These are phyloP conservation scores for Phyllostachys edulis DNA, from an alignment of 176 grass and related monocot genomes.

Conservation along the genomic window DNA sequence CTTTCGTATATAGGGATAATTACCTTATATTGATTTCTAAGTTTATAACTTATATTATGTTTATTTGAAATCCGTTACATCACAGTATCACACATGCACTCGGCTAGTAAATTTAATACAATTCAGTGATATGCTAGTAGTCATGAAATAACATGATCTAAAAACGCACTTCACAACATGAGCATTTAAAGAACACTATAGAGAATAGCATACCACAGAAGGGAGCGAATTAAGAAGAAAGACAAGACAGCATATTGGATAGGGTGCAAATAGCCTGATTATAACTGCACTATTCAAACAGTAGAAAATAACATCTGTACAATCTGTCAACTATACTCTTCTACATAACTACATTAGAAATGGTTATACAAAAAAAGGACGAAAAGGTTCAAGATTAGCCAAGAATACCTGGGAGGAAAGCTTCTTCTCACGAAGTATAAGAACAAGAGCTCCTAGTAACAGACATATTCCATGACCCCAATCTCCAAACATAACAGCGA, in stretches of 20 bases:
- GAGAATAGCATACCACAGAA: neutral
- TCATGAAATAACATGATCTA: conserved; percentile 17
- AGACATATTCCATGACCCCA: conserved; percentile 99
- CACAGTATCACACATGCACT: no score
- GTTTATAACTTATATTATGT: no score
- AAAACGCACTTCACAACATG: neutral
- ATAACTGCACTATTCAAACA: neutral
- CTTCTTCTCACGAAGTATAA: conserved; percentile 95
- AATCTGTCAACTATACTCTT: neutral
- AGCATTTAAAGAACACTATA: neutral
- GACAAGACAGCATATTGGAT: neutral
- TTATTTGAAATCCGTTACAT: no score
- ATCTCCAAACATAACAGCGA: conserved; percentile 99
- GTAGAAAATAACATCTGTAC: conserved; percentile 2
- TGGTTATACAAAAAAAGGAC: conserved; percentile 10
- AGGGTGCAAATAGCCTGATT: neutral
- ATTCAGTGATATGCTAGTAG: neutral
- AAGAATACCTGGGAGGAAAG: conserved; percentile 80
- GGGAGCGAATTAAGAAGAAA: neutral
- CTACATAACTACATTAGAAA: conserved; percentile 5
- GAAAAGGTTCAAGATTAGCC: neutral
- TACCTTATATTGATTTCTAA: no score
- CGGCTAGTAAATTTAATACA: neutral
- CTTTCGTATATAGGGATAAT: no score
- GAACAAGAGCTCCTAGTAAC: conserved; percentile 83